A percentile compares a stretch with the other conserved stretches of the same genome.
phyloP scores from a whole-genome alignment of 1,284 basidiomycete species.

The Abortiporus biennis region DNA sequence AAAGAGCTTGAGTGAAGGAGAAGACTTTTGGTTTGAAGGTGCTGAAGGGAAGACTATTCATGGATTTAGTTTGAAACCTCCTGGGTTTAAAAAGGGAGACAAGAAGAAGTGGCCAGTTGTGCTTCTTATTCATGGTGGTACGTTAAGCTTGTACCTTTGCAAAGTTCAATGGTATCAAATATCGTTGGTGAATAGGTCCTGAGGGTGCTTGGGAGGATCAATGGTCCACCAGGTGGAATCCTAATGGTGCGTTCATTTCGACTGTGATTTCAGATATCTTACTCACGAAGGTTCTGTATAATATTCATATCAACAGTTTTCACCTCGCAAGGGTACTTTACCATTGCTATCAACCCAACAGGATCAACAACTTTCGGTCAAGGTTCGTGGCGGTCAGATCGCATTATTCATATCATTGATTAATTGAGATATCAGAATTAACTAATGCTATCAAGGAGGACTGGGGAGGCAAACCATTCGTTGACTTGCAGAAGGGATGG shows the following conservation, averaged over 20 bases:
- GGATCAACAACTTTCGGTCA: slow-evolving; percentile 88
- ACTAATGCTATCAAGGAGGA: slow-evolving; percentile 74
- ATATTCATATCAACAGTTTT: slow-evolving; percentile 46
- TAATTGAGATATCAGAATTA: slow-evolving; percentile 44
- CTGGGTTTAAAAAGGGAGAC: slow-evolving; percentile 60
- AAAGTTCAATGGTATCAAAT: neutral
- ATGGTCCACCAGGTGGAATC: slow-evolving; percentile 89
- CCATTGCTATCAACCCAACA: slow-evolving; percentile 82
- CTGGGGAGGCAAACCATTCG: slow-evolving; percentile 86
- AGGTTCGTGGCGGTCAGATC: slow-evolving; percentile 33
- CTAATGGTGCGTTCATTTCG: slow-evolving; percentile 47
- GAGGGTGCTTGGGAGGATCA: slow-evolving; percentile 79
- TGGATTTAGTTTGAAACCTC: slow-evolving; percentile 79
- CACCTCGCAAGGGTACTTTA: slow-evolving; percentile 80
- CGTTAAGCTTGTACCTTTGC: slow-evolving; percentile 5
- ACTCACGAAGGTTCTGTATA: neutral
- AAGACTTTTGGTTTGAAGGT: slow-evolving; percentile 86
- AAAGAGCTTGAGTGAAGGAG: slow-evolving; percentile 52
- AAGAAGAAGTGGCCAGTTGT: slow-evolving; percentile 73
- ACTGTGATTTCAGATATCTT: no score
- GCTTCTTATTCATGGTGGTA: slow-evolving; percentile 72
- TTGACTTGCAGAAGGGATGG: slow-evolving; percentile 76
- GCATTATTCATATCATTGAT: neutral
- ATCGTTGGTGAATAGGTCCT: slow-evolving; percentile 41
- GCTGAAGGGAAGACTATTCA: slow-evolving; percentile 69